phyloP scores from a whole-genome alignment of 2,329 filamentous ascomycete species.

The Trichoderma sp. region DNA sequence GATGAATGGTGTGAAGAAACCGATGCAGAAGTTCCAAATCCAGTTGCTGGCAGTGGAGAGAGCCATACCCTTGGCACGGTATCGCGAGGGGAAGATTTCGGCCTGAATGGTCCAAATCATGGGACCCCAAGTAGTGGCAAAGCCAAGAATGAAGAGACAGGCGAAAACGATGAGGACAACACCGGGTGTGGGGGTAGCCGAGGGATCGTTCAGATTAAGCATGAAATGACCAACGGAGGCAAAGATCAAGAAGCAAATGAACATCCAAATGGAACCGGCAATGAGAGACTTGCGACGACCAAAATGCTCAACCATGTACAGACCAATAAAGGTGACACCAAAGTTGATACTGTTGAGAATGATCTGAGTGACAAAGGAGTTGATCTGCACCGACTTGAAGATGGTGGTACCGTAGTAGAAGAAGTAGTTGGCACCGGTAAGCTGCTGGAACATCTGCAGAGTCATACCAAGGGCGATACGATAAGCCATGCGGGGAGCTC shows the following conservation, averaged over 20 bases:
- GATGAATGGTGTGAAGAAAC: conserved; percentile 81
- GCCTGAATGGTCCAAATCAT: conserved; percentile 66
- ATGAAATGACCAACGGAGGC: conserved; percentile 54
- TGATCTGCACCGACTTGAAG: conserved; percentile 48
- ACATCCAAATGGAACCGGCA: conserved; percentile 62
- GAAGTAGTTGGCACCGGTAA: conserved; percentile 68
- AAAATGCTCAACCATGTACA: conserved; percentile 70
- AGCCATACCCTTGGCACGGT: conserved; percentile 62
- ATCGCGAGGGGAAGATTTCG: conserved; percentile 65
- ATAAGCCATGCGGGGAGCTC: conserved; percentile 63
- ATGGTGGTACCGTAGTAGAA: conserved; percentile 64
- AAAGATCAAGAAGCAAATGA: conserved; percentile 60
- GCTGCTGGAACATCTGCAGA: conserved; percentile 67
- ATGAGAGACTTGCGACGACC: conserved; percentile 66
- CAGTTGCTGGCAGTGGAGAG: conserved; percentile 64
- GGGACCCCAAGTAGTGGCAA: conserved; percentile 67
- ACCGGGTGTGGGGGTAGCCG: conserved; percentile 46
- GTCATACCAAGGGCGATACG: conserved; percentile 60
- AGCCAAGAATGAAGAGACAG: conserved; percentile 64
- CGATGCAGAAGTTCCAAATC: conserved; percentile 73
- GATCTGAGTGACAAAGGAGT: conserved; percentile 67
- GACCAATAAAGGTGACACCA: conserved; percentile 63
- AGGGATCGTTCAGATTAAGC: conserved; percentile 40
- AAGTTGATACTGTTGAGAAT: conserved; percentile 70
- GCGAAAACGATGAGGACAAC: conserved; percentile 65